These are phyloP conservation scores for Pestalotiopsis sp. DNA, from an alignment of 2,329 filamentous ascomycete genomes.

Conservation along the genomic window DNA sequence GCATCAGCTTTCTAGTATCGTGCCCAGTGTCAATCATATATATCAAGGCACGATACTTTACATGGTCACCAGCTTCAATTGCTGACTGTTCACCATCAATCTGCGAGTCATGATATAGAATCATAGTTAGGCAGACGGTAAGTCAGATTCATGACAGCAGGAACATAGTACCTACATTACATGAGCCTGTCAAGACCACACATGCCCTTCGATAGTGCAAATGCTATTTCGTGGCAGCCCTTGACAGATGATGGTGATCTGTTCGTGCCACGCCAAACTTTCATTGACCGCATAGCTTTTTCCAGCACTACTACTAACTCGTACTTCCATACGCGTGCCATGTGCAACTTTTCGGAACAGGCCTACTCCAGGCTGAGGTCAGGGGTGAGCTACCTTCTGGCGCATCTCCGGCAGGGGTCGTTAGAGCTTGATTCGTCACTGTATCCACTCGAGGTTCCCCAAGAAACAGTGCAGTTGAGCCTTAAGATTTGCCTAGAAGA, in stretches of 20 bases:
- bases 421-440: conserved; percentile 8
- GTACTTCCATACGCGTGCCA: too few relatives aligned
- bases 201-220: background rate
- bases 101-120: too few relatives aligned
- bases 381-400: conserved; percentile 4
- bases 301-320: too few relatives aligned
- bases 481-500: conserved; percentile 4
- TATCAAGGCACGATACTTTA: too few relatives aligned
- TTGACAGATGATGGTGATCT: background rate
- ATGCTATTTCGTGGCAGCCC: background rate
- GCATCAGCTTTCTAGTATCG: too few relatives aligned
- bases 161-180: background rate
- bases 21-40: too few relatives aligned
- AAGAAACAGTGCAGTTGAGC: background rate
- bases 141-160: too few relatives aligned
- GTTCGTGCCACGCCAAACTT: background rate
- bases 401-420: background rate
- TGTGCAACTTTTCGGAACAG: background rate
- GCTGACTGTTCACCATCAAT: too few relatives aligned
- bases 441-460: conserved; percentile 6
- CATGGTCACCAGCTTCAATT: too few relatives aligned
- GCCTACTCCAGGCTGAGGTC: background rate
- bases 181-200: background rate
- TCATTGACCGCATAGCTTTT: background rate
- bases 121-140: too few relatives aligned